A percentile compares a stretch with the other conserved stretches of the same genome.
Evolutionary conservation across 1,284 basidiomycete species (phyloP).

Genomic region (Ustilago xerochloae): DNA sequence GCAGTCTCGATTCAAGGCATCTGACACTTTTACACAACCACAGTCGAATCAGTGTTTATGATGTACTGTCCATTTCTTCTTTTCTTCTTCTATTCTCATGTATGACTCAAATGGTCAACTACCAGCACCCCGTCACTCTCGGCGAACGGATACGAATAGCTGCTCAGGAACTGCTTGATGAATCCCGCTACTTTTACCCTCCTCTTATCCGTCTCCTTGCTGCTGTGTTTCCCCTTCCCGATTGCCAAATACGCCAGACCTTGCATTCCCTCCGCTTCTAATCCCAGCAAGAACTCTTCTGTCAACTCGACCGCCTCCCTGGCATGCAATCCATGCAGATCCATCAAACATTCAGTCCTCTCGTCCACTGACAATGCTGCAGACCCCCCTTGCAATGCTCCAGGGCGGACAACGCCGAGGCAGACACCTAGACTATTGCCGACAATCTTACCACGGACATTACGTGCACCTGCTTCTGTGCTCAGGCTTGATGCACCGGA

Average conservation of each 20-base stretch:
- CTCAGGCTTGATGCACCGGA: conserved; percentile 70
- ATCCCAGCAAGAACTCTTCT: conserved; percentile 82
- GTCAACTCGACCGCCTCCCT: conserved; percentile 90
- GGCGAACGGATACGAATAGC: conserved; percentile 88
- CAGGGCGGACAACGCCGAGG: conserved; percentile 56
- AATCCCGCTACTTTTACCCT: conserved; percentile 84
- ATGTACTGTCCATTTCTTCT: conserved; percentile 16
- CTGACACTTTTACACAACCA: background rate
- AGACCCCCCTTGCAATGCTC: conserved; percentile 18
- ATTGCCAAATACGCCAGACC: conserved; percentile 84
- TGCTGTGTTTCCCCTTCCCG: conserved; percentile 95
- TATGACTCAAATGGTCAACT: conserved; percentile 75
- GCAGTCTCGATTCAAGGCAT: background rate
- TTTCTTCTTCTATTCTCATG: conserved; percentile 1
- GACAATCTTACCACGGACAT: conserved; percentile 78
- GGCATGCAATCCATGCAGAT: conserved; percentile 76
- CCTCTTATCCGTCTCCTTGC: conserved; percentile 81
- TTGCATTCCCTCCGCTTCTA: conserved; percentile 82
- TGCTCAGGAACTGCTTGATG: conserved; percentile 86
- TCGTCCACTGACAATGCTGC: conserved; percentile 73
- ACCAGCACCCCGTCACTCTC: conserved; percentile 89
- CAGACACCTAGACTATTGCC: conserved; percentile 76
- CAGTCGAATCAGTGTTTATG: no score
- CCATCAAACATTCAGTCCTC: conserved; percentile 75
- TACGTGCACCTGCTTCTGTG: conserved; percentile 83